Percentiles rank a stretch among this genome's conserved stretches.
phyloP scores from a whole-genome alignment of 257 asterid genomes.

The Solanum habrochaites region DNA sequence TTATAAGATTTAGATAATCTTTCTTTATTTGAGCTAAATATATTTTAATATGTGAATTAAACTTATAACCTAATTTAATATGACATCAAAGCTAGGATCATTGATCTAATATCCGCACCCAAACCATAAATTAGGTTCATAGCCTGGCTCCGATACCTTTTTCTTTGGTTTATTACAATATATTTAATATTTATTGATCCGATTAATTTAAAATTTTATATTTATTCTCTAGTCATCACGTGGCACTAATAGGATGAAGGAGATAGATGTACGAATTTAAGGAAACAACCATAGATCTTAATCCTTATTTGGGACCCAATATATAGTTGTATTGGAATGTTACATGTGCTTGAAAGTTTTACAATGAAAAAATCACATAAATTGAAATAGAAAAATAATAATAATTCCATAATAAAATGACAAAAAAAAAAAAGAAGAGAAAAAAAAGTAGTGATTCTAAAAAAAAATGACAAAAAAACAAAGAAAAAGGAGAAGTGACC shows the following conservation, averaged over 20 bases:
- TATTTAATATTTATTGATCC: not conserved
- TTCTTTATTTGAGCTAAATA: accelerated
- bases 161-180: not conserved
- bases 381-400: too few relatives aligned
- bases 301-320: not conserved
- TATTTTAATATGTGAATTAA: not conserved
- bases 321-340: not conserved
- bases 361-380: too few relatives aligned
- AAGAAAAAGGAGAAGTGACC: not conserved
- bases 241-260: not conserved
- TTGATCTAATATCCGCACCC: not conserved
- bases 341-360: not conserved
- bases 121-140: too few relatives aligned
- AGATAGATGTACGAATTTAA: too few relatives aligned
- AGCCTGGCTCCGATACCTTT: not conserved
- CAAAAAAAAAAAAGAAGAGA: too few relatives aligned
- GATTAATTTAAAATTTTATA: too few relatives aligned
- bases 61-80: not conserved
- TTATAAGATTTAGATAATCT: too few relatives aligned
- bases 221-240: not conserved
- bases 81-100: too few relatives aligned
- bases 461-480: not conserved
- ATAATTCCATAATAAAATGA: too few relatives aligned
- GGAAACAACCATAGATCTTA: not conserved
- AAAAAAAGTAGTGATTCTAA: not conserved